phyloP scores from a whole-genome alignment of 495 filamentous ascomycete species.

The Trichoderma erinaceum region DNA sequence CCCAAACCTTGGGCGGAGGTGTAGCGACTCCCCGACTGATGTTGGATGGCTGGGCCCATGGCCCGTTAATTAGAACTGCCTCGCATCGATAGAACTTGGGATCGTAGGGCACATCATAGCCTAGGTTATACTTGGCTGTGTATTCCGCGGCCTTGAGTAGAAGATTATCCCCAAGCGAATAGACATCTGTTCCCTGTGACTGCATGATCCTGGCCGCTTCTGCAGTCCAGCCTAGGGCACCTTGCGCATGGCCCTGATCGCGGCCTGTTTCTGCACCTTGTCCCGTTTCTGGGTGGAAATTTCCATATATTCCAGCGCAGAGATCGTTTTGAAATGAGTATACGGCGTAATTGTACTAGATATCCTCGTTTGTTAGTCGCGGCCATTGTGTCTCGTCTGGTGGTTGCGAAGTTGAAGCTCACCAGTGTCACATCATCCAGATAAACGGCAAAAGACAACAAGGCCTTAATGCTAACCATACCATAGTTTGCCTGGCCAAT shows the following conservation, averaged over 20 bases:
- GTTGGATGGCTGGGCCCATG: constrained; percentile 29
- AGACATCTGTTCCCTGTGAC: constrained; percentile 32
- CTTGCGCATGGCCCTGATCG: constrained; percentile 24
- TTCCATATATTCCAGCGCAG: constrained; percentile 28
- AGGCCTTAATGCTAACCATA: constrained; percentile 30
- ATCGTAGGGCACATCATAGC: constrained; percentile 31
- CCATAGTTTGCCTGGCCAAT: constrained; percentile 34
- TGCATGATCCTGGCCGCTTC: constrained; percentile 25
- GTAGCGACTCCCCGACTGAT: constrained; percentile 25
- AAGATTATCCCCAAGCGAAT: constrained; percentile 26
- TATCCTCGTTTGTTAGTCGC: background rate
- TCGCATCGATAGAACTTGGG: constrained; percentile 33
- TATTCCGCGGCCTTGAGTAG: constrained; percentile 33
- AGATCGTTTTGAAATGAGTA: constrained; percentile 28
- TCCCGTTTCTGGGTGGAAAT: constrained; percentile 26
- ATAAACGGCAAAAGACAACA: constrained; percentile 36
- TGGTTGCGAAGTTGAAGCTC: constrained; percentile 22
- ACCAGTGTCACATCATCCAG: constrained; percentile 34
- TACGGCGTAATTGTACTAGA: constrained; percentile 25
- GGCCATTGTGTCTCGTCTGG: background rate
- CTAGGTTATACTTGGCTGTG: constrained; percentile 31
- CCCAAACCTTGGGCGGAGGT: constrained; percentile 19
- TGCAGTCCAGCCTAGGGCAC: constrained; percentile 25
- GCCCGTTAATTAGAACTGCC: constrained; percentile 31
- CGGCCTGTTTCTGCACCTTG: constrained; percentile 26